A percentile compares a stretch with the other conserved stretches of the same genome.
phyloP scores from a whole-genome alignment of 2,329 filamentous ascomycete species.

The Gnomoniopsis sp. region DNA sequence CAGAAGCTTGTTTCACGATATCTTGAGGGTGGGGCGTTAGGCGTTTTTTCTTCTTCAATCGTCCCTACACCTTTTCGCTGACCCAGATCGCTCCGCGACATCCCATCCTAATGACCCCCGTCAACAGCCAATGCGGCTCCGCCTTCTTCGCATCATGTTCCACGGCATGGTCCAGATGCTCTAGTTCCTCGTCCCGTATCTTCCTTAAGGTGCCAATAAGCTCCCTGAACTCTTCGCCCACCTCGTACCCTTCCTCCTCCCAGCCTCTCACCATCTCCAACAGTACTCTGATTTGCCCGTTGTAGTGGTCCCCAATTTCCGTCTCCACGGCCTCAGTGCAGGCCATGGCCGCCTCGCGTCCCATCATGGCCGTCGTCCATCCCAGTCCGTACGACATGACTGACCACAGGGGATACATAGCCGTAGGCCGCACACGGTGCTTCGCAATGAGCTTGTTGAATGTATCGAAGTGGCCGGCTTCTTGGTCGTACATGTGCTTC shows the following conservation, averaged over 20 bases:
- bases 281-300: conserved; percentile 79
- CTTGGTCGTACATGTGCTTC: conserved; percentile 98
- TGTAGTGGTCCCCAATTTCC: conserved; percentile 95
- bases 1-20: too few species aligned
- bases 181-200: conserved; percentile 92
- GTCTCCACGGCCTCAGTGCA: conserved; percentile 98
- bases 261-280: conserved; percentile 77
- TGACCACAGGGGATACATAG: conserved; percentile 88
- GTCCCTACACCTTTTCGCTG: conserved; percentile 58
- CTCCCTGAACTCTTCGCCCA: conserved; percentile 72
- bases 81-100: conserved; percentile 93
- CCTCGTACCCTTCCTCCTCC: conserved; percentile 72
- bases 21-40: too few species aligned
- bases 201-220: conserved; percentile 72
- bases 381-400: conserved; percentile 76
- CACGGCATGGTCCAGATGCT: conserved; percentile 93
- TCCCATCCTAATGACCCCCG: conserved; percentile 81
- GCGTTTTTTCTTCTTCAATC: too few species aligned
- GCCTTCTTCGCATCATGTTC: conserved; percentile 91
- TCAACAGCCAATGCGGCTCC: conserved; percentile 83
- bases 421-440: conserved; percentile 88
- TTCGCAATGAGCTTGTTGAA: conserved; percentile 82
- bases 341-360: conserved; percentile 93
- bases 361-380: conserved; percentile 85
- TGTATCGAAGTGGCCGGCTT: conserved; percentile 78